Evolutionary conservation across 2,329 filamentous ascomycete species (phyloP).

Genomic region (Hymenotorrendiella dingleyae): DNA sequence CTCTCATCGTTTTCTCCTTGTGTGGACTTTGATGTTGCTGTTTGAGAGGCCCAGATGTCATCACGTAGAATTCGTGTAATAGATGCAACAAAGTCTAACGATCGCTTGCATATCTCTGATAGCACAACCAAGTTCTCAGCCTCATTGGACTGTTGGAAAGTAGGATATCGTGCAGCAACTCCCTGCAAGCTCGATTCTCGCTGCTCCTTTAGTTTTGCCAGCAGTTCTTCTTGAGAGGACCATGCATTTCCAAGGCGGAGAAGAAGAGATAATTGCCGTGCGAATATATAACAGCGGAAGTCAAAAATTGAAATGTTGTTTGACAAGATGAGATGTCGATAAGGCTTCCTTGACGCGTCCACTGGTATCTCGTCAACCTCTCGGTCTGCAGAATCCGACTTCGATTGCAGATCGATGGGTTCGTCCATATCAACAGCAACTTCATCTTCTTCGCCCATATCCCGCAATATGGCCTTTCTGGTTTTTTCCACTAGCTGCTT

Average conservation of each 20-base stretch:
- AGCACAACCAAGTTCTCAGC: constrained; percentile 71
- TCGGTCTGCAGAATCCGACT: constrained; percentile 29
- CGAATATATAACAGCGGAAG: constrained; percentile 90
- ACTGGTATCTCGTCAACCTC: constrained; percentile 54
- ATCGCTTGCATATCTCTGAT: constrained; percentile 79
- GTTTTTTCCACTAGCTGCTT: constrained; percentile 52
- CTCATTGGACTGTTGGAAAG: constrained; percentile 47
- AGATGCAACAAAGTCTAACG: constrained; percentile 76
- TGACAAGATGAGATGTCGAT: constrained; percentile 83
- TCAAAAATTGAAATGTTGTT: constrained; percentile 97
- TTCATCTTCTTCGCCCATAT: constrained; percentile 33
- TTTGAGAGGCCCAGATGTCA: constrained; percentile 64
- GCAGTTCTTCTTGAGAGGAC: constrained; percentile 55
- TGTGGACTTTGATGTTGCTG: constrained; percentile 6
- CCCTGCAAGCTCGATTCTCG: constrained; percentile 53
- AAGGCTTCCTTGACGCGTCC: constrained; percentile 66
- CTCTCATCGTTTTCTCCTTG: constrained; percentile 32
- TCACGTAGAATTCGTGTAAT: constrained; percentile 73
- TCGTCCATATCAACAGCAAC: constrained; percentile 31
- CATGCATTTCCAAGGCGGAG: constrained; percentile 74
- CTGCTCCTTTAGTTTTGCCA: constrained; percentile 57
- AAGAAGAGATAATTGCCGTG: constrained; percentile 76
- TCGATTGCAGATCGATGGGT: constrained; percentile 45
- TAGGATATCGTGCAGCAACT: constrained; percentile 46
- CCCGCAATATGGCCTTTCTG: constrained; percentile 36